Evolutionary conservation across 352 stramenopile species (phyloP), one percentile per base, ranked within the genome.

Genomic region (Globisporangium cylindrosporum): DNA sequence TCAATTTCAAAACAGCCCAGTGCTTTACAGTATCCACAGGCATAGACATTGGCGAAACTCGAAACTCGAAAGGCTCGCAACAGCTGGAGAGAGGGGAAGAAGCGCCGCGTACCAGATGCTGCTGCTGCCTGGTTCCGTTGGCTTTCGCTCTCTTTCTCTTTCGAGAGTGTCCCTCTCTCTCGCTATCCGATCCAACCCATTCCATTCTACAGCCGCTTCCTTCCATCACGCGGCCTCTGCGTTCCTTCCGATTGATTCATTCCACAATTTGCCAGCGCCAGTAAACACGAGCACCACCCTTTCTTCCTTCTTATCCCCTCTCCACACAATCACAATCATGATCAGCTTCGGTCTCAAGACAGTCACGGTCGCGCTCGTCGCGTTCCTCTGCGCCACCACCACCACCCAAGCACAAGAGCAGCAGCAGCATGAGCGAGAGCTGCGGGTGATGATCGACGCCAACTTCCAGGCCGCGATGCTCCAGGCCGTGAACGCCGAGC

Each of bases 381-480:
- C 64, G 4, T 24, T 59, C 54, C 27, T 63, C 38, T 58, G 27
- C 32, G 25, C 48, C 36, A 56, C 58, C 20, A 70, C 29, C 27
- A 32, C 29, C 15, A 29, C 46, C 9, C 38, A 36, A 36, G 56
- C 32, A 12, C 56, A 61, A 61, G 56, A 64, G 53, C 24, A 68
- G 51, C 36, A 59, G 6, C 53, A 38, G 22, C 12, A 32, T 14
- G 38, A 41, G 20, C 66, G 66, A 27, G 36, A 34, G 20, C 43
- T 69, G 20, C 57, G 36, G 1, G 58, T 57, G 27, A 46, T 54
- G 41, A 36, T 64, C 20, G 65, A 59, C 32, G 46, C 49, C 10
- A 20, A 68, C 24, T 62, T 70, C 63, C 62, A 70, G 38, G 54
- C 68, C 14, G 25, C 34, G 58, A 76, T 76, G 70, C 67, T 76